Percentiles rank a stretch among this genome's conserved stretches.
These are phyloP conservation scores for Fusarium lateritium DNA, from an alignment of 2,329 filamentous ascomycete genomes.

Conservation along the genomic window DNA sequence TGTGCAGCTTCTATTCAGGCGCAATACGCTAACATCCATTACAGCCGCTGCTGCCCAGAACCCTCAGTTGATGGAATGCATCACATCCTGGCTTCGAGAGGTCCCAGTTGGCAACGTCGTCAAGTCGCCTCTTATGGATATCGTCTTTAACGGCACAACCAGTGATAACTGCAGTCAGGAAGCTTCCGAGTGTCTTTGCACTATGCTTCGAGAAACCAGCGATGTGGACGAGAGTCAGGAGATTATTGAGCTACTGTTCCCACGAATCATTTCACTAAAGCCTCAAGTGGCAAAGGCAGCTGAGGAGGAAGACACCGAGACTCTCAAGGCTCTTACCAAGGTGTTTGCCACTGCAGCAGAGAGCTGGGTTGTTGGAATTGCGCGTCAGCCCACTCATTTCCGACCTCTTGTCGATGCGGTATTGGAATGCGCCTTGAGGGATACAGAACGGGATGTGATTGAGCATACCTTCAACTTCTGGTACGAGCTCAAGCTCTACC, in stretches of 20 bases:
- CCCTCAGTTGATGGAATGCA: slow-evolving; percentile 92
- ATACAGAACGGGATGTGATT: slow-evolving; percentile 91
- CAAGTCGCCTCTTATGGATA: slow-evolving; percentile 85
- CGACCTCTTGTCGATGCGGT: slow-evolving; percentile 88
- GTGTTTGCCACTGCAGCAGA: slow-evolving; percentile 95
- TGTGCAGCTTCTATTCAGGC: not conserved
- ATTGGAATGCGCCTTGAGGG: slow-evolving; percentile 89
- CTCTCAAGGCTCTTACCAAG: slow-evolving; percentile 89
- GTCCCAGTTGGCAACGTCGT: slow-evolving; percentile 88
- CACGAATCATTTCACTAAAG: slow-evolving; percentile 81
- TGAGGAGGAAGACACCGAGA: slow-evolving; percentile 86
- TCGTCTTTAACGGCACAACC: slow-evolving; percentile 83
- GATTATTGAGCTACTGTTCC: slow-evolving; percentile 86
- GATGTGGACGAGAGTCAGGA: slow-evolving; percentile 93
- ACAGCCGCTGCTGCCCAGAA: slow-evolving; percentile 84
- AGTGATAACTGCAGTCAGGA: slow-evolving; percentile 85
- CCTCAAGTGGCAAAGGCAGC: slow-evolving; percentile 83
- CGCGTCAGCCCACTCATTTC: slow-evolving; percentile 86
- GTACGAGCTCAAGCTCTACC: slow-evolving; percentile 98
- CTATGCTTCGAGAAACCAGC: slow-evolving; percentile 90
- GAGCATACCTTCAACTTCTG: slow-evolving; percentile 96
- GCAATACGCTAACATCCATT: slow-evolving; percentile 36
- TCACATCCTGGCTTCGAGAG: slow-evolving; percentile 96
- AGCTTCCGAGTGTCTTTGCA: slow-evolving; percentile 92
- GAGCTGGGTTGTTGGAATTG: slow-evolving; percentile 93